A percentile compares a stretch with the other conserved stretches of the same genome.
These are phyloP conservation scores for Fonsecaea nubica DNA, from an alignment of 2,329 filamentous ascomycete species.

Conservation along the genomic window DNA sequence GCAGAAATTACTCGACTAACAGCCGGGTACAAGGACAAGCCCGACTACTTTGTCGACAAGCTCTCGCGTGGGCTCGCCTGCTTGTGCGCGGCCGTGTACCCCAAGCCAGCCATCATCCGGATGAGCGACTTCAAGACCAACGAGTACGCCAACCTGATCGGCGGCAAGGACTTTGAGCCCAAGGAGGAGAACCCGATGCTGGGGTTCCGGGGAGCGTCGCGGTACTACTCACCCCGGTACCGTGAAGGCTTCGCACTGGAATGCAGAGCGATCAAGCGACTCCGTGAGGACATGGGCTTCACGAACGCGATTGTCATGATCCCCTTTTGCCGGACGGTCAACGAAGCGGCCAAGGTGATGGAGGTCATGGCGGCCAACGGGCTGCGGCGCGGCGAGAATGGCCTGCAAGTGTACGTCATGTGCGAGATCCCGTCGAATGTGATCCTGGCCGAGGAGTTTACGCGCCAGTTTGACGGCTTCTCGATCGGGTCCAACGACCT, in stretches of 20 bases:
- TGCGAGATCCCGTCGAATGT: constrained; percentile 53
- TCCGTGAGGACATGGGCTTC: constrained; percentile 49
- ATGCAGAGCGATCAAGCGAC: constrained; percentile 48
- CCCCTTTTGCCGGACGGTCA: constrained; percentile 11
- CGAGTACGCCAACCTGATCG: constrained; percentile 51
- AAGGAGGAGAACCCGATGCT: constrained; percentile 52
- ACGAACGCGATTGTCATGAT: constrained; percentile 40
- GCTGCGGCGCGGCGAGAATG: constrained; percentile 47
- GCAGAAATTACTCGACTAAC: constrained; percentile 44
- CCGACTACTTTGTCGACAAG: constrained; percentile 51
- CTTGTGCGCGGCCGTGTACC: constrained; percentile 49
- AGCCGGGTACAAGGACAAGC: constrained; percentile 45
- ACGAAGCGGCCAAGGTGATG: constrained; percentile 14
- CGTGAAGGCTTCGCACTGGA: constrained; percentile 50
- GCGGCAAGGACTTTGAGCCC: constrained; percentile 50
- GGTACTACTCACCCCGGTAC: constrained; percentile 51
- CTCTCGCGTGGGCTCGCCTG: constrained; percentile 47
- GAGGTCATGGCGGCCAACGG: constrained; percentile 43
- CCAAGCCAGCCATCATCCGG: constrained; percentile 49
- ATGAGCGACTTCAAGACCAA: constrained; percentile 54
- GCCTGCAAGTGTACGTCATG: constrained; percentile 51
- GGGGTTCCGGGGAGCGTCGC: constrained; percentile 51
- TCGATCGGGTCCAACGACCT: constrained; percentile 53
- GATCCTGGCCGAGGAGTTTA: constrained; percentile 48
- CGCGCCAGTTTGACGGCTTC: constrained; percentile 51